Conservation (phyloP, 768 basidiomycete genomes). For the Clavulina sp. region DNA sequence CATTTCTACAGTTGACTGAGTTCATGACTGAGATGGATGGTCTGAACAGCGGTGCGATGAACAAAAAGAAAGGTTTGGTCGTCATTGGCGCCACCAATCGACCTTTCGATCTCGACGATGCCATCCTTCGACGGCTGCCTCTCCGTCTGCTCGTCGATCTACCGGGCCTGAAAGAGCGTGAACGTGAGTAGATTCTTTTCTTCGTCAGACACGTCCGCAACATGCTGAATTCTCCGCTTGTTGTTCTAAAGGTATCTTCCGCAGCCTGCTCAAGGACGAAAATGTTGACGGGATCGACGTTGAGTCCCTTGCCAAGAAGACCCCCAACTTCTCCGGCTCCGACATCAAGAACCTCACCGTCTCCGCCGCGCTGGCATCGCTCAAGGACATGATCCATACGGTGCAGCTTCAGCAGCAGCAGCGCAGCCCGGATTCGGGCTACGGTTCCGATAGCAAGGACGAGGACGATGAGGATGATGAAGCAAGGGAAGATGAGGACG, state of each 20-base stretch:
- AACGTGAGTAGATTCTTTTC: constrained; percentile 13
- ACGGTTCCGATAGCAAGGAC: background rate
- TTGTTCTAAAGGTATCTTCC: background rate
- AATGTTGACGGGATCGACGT: background rate
- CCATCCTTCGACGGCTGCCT: constrained; percentile 21
- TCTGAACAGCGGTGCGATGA: constrained; percentile 11
- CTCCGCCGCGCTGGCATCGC: constrained; percentile 1
- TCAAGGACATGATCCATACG: background rate
- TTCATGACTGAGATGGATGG: constrained; percentile 20
- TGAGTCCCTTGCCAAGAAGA: background rate
- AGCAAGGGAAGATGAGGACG: background rate
- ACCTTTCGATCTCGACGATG: constrained; percentile 16
- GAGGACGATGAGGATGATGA: background rate
- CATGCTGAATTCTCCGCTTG: background rate
- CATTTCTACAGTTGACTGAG: background rate
- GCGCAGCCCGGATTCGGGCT: too few species aligned
- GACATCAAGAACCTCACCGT: constrained; percentile 1
- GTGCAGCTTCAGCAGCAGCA: too few species aligned
- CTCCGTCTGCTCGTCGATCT: constrained; percentile 20
- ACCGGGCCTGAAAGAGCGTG: constrained; percentile 17
- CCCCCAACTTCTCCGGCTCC: background rate
- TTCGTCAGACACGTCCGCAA: too few species aligned
- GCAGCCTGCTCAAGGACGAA: background rate
- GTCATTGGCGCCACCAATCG: constrained; percentile 22
- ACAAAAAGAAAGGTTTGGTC: constrained; percentile 17